These are phyloP conservation scores for Colletotrichum melonis DNA, from an alignment of 2,329 filamentous ascomycete species.

Conservation along the genomic window DNA sequence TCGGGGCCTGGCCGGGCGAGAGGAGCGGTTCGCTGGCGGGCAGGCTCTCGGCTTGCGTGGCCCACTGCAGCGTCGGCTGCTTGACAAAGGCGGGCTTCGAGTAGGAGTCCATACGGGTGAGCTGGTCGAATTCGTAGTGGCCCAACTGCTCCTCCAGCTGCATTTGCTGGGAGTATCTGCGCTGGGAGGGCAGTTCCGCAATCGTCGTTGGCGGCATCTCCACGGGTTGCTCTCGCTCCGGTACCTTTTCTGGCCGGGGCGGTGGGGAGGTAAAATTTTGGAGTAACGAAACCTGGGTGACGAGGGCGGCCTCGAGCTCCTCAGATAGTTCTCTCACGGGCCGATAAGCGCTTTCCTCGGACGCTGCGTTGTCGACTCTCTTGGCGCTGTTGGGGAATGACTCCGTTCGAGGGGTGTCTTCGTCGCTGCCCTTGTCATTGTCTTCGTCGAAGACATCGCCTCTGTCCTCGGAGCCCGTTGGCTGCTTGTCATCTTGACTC, in stretches of 20 bases:
- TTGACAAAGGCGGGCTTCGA: slow-evolving; percentile 8
- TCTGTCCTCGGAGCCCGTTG: not conserved
- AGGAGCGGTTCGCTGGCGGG: slow-evolving; percentile 10
- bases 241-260: slow-evolving; percentile 14
- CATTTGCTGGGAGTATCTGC: slow-evolving; percentile 18
- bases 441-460: not conserved
- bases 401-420: not conserved
- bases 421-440: not conserved
- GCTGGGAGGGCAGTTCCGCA: slow-evolving; percentile 26
- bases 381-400: slow-evolving; percentile 7
- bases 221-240: slow-evolving; percentile 1
- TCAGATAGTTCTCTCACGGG: slow-evolving; percentile 8
- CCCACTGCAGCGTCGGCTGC: slow-evolving; percentile 17
- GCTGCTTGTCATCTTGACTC: slow-evolving; percentile 22
- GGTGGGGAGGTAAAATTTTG: slow-evolving; percentile 13
- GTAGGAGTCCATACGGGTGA: slow-evolving; percentile 8
- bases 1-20: slow-evolving; percentile 26
- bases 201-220: slow-evolving; percentile 15
- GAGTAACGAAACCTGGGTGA: slow-evolving; percentile 22
- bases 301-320: slow-evolving; percentile 25
- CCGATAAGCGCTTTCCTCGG: not conserved
- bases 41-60: slow-evolving; percentile 3
- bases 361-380: not conserved
- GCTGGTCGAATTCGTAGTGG: slow-evolving; percentile 23
- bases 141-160: slow-evolving; percentile 16